These are phyloP conservation scores for Aspergillus sojae DNA, from an alignment of 2,329 filamentous ascomycete species.

Conservation along the genomic window DNA sequence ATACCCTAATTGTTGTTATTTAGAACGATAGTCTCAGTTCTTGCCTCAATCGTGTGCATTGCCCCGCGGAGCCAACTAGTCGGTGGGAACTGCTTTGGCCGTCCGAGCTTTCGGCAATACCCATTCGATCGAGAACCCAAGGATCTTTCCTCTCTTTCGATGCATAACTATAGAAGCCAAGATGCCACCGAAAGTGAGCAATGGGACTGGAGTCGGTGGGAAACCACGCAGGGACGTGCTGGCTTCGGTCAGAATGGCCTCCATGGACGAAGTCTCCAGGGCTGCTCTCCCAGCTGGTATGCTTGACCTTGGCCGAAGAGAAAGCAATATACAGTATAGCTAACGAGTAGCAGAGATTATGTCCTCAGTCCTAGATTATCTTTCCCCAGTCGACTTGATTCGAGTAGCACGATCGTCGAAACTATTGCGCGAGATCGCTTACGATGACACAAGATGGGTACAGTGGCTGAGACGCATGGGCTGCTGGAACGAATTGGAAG, in stretches of 20 bases:
- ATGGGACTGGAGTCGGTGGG: constrained; percentile 37
- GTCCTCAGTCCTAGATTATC: constrained; percentile 82
- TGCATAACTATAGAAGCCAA: constrained; percentile 29
- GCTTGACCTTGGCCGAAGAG: constrained; percentile 20
- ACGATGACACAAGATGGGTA: constrained; percentile 96
- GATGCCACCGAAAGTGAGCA: constrained; percentile 55
- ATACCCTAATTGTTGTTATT: background rate
- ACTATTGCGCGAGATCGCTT: constrained; percentile 95
- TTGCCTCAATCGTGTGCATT: constrained; percentile 4
- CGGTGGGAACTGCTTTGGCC: constrained; percentile 15
- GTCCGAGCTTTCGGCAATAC: constrained; percentile 11
- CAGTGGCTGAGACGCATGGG: constrained; percentile 82
- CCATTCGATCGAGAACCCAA: background rate
- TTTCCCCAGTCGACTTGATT: constrained; percentile 82
- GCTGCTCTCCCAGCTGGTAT: constrained; percentile 80
- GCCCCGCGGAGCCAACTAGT: constrained; percentile 15
- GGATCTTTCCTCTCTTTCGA: constrained; percentile 22
- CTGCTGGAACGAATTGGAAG: constrained; percentile 88
- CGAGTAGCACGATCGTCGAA: constrained; percentile 81
- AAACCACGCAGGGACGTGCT: constrained; percentile 61
- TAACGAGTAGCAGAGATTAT: constrained; percentile 70
- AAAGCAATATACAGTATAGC: constrained; percentile 5
- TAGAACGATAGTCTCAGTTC: background rate
- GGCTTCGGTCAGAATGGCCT: constrained; percentile 74
- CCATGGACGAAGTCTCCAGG: constrained; percentile 73